These are phyloP conservation scores for Stenocarpella maydis DNA, from an alignment of 2,329 filamentous ascomycete species.

Conservation along the genomic window DNA sequence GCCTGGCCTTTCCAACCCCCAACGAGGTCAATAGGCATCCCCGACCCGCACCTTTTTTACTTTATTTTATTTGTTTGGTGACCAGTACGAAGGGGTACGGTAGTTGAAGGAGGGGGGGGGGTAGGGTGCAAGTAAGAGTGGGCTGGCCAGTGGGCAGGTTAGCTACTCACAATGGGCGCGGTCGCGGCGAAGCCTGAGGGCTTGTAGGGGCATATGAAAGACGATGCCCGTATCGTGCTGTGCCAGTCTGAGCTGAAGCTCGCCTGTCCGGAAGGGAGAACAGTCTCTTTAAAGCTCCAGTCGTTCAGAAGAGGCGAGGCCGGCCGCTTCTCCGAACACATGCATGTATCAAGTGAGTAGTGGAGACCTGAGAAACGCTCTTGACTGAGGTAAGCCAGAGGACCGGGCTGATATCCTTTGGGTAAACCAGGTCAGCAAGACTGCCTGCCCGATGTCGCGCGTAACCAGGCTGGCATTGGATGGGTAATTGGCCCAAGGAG, in stretches of 20 bases:
- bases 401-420: neutral
- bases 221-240: neutral
- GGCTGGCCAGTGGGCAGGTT: neutral
- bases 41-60: constrained; percentile 54
- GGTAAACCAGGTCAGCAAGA: neutral
- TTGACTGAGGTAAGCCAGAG: neutral
- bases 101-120: too few species aligned
- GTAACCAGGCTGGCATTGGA: neutral
- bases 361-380: neutral
- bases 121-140: too few species aligned
- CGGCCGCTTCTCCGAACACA: neutral
- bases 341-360: neutral
- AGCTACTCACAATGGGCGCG: constrained; percentile 6
- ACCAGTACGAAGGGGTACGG: too few species aligned
- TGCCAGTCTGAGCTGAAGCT: neutral
- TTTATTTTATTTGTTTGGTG: too few species aligned
- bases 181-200: constrained; percentile 1
- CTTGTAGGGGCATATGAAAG: constrained; percentile 14
- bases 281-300: neutral
- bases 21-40: constrained; percentile 60
- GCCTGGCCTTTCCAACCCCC: constrained; percentile 49
- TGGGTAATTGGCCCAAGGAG: neutral
- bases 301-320: neutral
- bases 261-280: neutral
- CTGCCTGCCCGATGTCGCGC: neutral